A percentile compares a stretch with the other conserved stretches of the same genome.
Evolutionary conservation across 441 rosid species (phyloP).

Genomic region (Jatropha podagrica): DNA sequence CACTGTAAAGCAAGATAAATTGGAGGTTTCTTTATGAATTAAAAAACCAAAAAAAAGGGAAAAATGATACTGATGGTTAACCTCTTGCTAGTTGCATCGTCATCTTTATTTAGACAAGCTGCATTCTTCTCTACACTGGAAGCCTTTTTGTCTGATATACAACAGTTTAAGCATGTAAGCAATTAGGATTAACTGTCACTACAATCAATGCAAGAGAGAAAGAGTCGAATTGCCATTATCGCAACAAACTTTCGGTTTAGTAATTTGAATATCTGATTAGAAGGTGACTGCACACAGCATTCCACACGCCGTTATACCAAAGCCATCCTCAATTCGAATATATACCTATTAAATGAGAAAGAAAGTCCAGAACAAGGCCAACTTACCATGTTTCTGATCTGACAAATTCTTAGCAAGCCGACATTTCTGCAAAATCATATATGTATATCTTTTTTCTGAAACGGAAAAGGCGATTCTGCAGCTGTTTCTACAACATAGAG

Average conservation of each 20-base stretch:
- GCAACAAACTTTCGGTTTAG: too few species aligned
- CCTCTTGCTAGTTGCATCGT: constrained; percentile 16
- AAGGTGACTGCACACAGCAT: too few species aligned
- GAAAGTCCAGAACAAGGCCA: not conserved
- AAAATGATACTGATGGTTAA: not conserved
- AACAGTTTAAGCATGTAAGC: not conserved
- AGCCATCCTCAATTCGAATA: too few species aligned
- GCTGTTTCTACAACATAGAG: not conserved
- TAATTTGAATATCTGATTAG: too few species aligned
- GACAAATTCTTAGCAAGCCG: constrained; percentile 27
- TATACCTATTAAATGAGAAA: too few species aligned
- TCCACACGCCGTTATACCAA: too few species aligned
- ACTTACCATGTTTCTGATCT: constrained; percentile 28
- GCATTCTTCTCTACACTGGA: constrained; percentile 18
- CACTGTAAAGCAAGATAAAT: constrained; percentile 16
- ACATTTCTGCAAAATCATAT: constrained; percentile 31
- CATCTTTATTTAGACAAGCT: constrained; percentile 7
- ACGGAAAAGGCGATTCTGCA: not conserved
- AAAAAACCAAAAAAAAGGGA: not conserved
- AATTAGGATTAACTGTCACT: not conserved
- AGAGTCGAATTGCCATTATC: not conserved
- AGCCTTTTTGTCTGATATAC: constrained; percentile 21
- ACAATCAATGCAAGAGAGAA: not conserved
- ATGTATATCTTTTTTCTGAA: not conserved
- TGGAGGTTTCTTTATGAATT: not conserved